Conservation (phyloP, 2,329 filamentous ascomycete genomes). For the Elsinoe arachidis region DNA sequence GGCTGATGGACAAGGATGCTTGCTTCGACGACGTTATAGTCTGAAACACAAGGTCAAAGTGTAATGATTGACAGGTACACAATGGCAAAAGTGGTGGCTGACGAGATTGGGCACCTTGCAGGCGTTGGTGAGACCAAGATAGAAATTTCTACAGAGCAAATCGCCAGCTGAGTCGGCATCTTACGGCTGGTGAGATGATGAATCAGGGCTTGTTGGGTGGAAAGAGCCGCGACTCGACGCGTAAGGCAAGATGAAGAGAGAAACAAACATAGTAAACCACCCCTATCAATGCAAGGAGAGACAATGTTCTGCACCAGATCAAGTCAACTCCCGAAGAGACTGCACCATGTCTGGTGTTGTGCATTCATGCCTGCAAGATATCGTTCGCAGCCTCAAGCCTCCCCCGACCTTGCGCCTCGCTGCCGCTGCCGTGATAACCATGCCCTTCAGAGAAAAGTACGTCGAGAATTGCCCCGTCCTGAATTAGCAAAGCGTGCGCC, state of each 20-base stretch:
- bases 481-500: slow-evolving; percentile 11
- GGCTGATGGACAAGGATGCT: background rate
- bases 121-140: slow-evolving; percentile 1
- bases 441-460: background rate
- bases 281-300: slow-evolving; percentile 5
- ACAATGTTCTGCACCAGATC: background rate
- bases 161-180: background rate
- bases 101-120: background rate
- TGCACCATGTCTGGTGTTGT: background rate
- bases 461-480: background rate
- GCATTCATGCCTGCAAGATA: background rate
- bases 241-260: background rate
- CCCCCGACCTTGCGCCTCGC: background rate
- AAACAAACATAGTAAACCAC: background rate
- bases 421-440: background rate
- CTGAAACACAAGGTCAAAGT: background rate
- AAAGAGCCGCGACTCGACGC: background rate
- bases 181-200: background rate
- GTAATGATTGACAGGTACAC: background rate
- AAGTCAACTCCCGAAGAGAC: slow-evolving; percentile 4
- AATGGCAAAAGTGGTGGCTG: background rate
- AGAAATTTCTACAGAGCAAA: background rate
- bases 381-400: slow-evolving; percentile 8
- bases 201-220: background rate
- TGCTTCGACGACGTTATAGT: background rate